Base-by-base conservation (phyloP, 306 rosid genomes). In the Albizia julibrissin region DNA sequence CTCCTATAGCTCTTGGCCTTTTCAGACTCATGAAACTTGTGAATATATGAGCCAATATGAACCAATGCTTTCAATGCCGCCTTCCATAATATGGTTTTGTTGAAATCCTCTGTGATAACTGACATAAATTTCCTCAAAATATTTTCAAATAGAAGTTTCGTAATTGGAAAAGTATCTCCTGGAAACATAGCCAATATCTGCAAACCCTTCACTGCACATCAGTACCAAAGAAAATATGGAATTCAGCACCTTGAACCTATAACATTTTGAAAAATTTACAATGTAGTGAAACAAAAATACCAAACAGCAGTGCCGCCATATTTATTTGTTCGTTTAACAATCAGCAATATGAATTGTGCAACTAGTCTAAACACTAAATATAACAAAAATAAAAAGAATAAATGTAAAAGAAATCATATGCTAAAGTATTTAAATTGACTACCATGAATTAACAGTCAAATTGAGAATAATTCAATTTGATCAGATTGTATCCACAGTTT, bases 191-290 rank as follows among this genome's bases (percentile, higher is more conserved):
- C 92, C 81, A 92, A 86, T 68, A 87, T 89, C 88, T 87, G 92
- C 92, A 95, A 87, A 70, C 99, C 94, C 87, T 88, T 92, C 79
- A 89, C 99, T 95, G 93, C 90, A 82, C 68, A 80, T 68, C 65
- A 74, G 26, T 16, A 80, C 64, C 78, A 82, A 84, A 79, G 59
- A 40, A 76, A 82, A 72, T 42, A 76, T 40, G 56, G 27, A 56
- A 40, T 74, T 83, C 80, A 87, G 84, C 59, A 66, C 4, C 5
- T 40, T 46, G 65, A 79, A 80, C 70, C 70, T 71, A 67, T 52
- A 76, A 73, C 22, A 6, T 58, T 59, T 39, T 26, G 52, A 77
- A 49, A 47, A 86, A 72, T 5, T 66, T 52, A 67, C 58, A 40
- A 74, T 33, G 26, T 19, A 70, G 73, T 59, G 81, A 77, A 80